Percentiles rank a stretch among this genome's conserved stretches.
These are phyloP conservation scores for Phytophthora rubi DNA, from an alignment of 352 stramenopile genomes.

Conservation along the genomic window DNA sequence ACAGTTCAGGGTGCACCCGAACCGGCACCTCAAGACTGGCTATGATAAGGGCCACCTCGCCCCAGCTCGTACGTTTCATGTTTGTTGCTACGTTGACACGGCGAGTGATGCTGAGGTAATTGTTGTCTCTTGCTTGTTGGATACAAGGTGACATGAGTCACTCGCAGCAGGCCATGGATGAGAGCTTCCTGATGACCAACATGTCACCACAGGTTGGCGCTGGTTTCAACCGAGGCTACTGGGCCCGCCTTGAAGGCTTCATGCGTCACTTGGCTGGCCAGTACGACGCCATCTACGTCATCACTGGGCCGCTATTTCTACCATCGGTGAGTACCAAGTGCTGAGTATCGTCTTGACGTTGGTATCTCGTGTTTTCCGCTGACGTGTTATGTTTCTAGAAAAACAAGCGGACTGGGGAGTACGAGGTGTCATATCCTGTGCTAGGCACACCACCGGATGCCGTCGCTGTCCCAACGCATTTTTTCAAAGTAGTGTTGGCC, in stretches of 20 bases:
- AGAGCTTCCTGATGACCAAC: conserved; percentile 97
- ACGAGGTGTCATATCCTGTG: conserved; percentile 73
- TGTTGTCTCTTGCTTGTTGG: not conserved
- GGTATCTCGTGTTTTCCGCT: not conserved
- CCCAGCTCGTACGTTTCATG: conserved; percentile 65
- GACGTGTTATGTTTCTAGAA: conserved; percentile 42
- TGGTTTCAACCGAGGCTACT: conserved; percentile 91
- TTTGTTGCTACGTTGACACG: not conserved
- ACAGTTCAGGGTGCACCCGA: conserved; percentile 87
- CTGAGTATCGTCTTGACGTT: not conserved
- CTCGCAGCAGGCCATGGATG: conserved; percentile 85
- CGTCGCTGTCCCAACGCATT: conserved; percentile 95
- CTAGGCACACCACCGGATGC: conserved; percentile 88
- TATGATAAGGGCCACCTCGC: conserved; percentile 96
- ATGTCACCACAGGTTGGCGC: conserved; percentile 92
- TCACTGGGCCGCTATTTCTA: conserved; percentile 95
- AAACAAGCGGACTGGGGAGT: conserved; percentile 70
- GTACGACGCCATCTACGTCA: conserved; percentile 87
- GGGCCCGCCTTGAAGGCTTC: conserved; percentile 87
- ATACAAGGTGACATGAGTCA: conserved; percentile 83
- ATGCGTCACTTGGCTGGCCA: conserved; percentile 81
- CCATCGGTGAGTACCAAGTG: conserved; percentile 58
- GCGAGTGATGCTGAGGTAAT: not conserved
- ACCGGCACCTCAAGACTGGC: conserved; percentile 89
- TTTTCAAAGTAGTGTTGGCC: conserved; percentile 96